Conservation (phyloP, 495 filamentous ascomycete species). For the Cercophora sp. region DNA sequence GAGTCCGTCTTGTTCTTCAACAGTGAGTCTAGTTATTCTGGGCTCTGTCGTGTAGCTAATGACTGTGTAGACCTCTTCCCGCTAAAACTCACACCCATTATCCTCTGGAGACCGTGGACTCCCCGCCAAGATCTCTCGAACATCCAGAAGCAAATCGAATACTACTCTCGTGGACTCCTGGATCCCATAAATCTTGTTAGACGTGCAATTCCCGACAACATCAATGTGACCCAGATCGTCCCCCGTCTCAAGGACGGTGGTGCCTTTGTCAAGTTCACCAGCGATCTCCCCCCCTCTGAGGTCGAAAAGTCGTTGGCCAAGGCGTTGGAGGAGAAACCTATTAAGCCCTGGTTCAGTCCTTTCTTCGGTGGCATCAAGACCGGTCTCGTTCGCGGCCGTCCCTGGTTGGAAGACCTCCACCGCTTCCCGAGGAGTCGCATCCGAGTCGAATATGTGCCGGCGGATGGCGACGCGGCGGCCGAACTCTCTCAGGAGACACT, state of each 20-base stretch:
- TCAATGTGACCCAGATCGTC: constrained; percentile 73
- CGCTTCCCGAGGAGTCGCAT: constrained; percentile 72
- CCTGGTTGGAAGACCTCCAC: constrained; percentile 92
- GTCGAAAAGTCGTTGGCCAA: constrained; percentile 49
- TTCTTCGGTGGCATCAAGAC: constrained; percentile 65
- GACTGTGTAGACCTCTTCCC: constrained; percentile 74
- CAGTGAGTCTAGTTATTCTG: constrained; percentile 52
- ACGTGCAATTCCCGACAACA: constrained; percentile 56
- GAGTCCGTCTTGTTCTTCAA: constrained; percentile 88
- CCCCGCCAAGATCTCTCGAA: constrained; percentile 52
- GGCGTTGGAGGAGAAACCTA: constrained; percentile 61
- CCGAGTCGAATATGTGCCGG: constrained; percentile 77
- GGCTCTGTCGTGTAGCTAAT: neutral
- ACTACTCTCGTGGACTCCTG: constrained; percentile 49
- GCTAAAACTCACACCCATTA: constrained; percentile 63
- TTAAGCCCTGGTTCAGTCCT: constrained; percentile 87
- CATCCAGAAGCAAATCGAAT: constrained; percentile 61
- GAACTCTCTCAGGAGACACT: constrained; percentile 84
- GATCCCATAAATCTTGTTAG: constrained; percentile 63
- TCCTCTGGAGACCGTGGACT: constrained; percentile 57
- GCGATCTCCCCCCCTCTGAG: constrained; percentile 48
- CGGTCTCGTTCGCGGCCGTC: constrained; percentile 71
- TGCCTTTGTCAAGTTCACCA: constrained; percentile 82
- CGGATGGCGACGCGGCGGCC: constrained; percentile 43
- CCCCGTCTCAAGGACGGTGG: constrained; percentile 88